Evolutionary conservation across 2,329 filamentous ascomycete species (phyloP).

Genomic region (Penicillium sp.): DNA sequence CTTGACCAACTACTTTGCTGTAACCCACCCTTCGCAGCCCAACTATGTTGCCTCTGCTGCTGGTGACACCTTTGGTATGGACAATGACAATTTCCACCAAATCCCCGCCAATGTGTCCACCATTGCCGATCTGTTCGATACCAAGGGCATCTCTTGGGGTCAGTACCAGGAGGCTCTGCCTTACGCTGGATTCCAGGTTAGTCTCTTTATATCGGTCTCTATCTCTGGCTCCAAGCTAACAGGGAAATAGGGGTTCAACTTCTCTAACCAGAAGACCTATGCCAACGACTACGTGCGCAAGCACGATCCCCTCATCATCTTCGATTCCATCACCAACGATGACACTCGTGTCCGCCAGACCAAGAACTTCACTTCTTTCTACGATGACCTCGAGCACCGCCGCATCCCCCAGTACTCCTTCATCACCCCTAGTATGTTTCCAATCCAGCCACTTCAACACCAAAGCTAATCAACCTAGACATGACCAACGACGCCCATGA

Average conservation of each 20-base stretch:
- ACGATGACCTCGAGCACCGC: conserved; percentile 62
- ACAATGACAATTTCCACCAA: conserved; percentile 55
- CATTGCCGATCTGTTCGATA: conserved; percentile 67
- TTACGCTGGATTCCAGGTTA: conserved; percentile 67
- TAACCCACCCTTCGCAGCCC: conserved; percentile 72
- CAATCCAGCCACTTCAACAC: not conserved
- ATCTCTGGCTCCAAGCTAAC: not conserved
- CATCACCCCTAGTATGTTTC: conserved; percentile 42
- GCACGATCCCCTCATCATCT: conserved; percentile 69
- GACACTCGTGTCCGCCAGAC: conserved; percentile 63
- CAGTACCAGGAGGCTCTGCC: conserved; percentile 78
- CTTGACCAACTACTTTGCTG: conserved; percentile 58
- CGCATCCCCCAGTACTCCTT: conserved; percentile 69
- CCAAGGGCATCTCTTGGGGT: conserved; percentile 65
- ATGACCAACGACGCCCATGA: conserved; percentile 72
- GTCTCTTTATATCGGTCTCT: not conserved
- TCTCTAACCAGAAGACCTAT: conserved; percentile 61
- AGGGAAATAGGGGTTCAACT: conserved; percentile 30
- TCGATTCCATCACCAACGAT: conserved; percentile 62
- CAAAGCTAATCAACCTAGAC: conserved; percentile 17
- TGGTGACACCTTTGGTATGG: conserved; percentile 57
- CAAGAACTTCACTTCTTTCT: conserved; percentile 72
- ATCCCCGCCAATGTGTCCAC: conserved; percentile 63
- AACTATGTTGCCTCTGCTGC: conserved; percentile 70
- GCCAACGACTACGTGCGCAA: conserved; percentile 80